A percentile compares a stretch with the other conserved stretches of the same genome.
Evolutionary conservation across 192 early-diverging fungal genomes (phyloP).

Genomic region (Pilaira anomala): DNA sequence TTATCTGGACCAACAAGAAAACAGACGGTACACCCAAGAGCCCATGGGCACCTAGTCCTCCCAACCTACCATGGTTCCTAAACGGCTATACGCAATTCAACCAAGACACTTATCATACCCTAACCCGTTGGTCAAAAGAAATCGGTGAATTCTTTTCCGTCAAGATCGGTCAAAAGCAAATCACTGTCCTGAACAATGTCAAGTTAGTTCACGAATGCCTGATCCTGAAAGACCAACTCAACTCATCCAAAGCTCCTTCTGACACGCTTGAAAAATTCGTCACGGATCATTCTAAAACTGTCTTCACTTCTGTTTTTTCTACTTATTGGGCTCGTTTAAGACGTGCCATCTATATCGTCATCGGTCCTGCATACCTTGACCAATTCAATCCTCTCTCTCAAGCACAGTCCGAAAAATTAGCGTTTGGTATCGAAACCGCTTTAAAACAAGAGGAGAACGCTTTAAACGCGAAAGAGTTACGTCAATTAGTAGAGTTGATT

Average conservation of each 20-base stretch:
- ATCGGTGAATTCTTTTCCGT: conserved; percentile 21
- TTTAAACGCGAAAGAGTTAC: conserved; percentile 9
- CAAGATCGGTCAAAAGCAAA: conserved; percentile 20
- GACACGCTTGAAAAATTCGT: conserved; percentile 20
- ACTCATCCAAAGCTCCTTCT: conserved; percentile 16
- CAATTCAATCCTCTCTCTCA: conserved; percentile 13
- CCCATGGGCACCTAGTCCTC: conserved; percentile 24
- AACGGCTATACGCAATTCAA: conserved; percentile 18
- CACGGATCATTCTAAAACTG: conserved; percentile 26
- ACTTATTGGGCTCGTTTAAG: conserved; percentile 27
- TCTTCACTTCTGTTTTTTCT: conserved; percentile 26
- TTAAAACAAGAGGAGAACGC: background rate
- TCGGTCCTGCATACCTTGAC: background rate
- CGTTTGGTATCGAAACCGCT: background rate
- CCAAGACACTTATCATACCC: background rate
- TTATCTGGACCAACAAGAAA: conserved; percentile 27
- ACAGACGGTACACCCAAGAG: conserved; percentile 22
- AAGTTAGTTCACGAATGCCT: conserved; percentile 18
- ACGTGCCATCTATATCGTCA: conserved; percentile 13
- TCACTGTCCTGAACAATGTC: conserved; percentile 24
- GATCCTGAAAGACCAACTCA: conserved; percentile 26
- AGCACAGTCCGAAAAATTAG: conserved; percentile 21
- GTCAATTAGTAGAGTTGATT: conserved; percentile 25
- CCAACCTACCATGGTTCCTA: conserved; percentile 9
- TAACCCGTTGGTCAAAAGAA: conserved; percentile 27